Evolutionary conservation across 306 rosid genomes (phyloP), one percentile per base, ranked within the genome.

Genomic region (Pueraria montana): DNA sequence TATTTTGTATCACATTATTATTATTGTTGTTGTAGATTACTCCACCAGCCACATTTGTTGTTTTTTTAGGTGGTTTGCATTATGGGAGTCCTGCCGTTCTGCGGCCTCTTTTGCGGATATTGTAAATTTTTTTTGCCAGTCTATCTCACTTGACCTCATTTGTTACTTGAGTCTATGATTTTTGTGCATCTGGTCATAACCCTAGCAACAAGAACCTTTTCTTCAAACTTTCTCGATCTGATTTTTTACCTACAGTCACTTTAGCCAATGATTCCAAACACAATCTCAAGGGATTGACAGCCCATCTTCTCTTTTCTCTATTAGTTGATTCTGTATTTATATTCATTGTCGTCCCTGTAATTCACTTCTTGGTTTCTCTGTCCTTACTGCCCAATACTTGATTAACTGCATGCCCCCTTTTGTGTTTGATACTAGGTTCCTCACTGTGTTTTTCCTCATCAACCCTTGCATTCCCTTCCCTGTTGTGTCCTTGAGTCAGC

Each of bases 241-340:
- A 9, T 18, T 38, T 7, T 34, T 36, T 66, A 2, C 49, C 8
- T n/a, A 36, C 3, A 5, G 11, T 65, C 48, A 65, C 26, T 34
- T 65, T 36, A 36, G 72, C 48, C 8, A 34, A 6, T 34, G 48
- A 11, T 17, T 14, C 23, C 72, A 65, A 52, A 10, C 72, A 34
- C 48, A 65, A 34, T 65, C 72, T 34, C 70, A 64, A 30, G 70
- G 43, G 45, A 64, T 64, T 64, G 45, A 8, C 70, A 62, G 11
- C 6, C 70, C 43, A 17, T 32, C 34, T 24, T n/a, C n/a, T 4
- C 59, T 2, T 17, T n/a, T n/a, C 20, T 49, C 59, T 52, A 1
- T 7, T 52, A 0, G 23, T 17, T n/a, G 23, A n/a, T 52, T 52
- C 24, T 52, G 59, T 52, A 17, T 5, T 52, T 52, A 1, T n/a